A percentile compares a stretch with the other conserved stretches of the same genome.
phyloP scores from a whole-genome alignment of 768 basidiomycete species.

The Gloeophyllum trabeum region DNA sequence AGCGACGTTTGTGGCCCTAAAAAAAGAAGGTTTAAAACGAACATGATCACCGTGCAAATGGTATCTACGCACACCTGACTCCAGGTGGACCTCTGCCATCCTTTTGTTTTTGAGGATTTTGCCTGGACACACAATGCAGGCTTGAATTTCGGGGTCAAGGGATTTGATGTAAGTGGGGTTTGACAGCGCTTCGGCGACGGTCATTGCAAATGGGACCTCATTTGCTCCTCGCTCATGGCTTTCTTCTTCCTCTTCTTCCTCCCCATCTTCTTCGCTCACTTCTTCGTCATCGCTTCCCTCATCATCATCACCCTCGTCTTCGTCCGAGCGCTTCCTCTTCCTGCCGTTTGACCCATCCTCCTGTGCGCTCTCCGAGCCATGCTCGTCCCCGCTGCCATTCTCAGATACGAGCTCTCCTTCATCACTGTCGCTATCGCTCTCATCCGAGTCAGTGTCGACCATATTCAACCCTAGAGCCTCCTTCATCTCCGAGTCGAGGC shows the following conservation, averaged over 20 bases:
- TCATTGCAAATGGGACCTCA: slow-evolving; percentile 31
- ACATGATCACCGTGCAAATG: slow-evolving; percentile 4
- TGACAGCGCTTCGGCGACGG: slow-evolving; percentile 45
- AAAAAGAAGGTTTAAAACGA: neutral
- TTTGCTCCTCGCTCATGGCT: slow-evolving; percentile 10
- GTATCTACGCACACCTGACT: slow-evolving; percentile 48
- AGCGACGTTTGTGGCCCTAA: slow-evolving; percentile 57
- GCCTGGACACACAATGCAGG: slow-evolving; percentile 61
- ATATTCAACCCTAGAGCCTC: slow-evolving; percentile 41
- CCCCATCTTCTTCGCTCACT: slow-evolving; percentile 16
- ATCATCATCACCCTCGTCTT: slow-evolving; percentile 11
- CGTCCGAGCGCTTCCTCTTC: slow-evolving; percentile 4
- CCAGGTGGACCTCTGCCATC: slow-evolving; percentile 46
- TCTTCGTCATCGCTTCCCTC: slow-evolving; percentile 9
- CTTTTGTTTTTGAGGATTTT: slow-evolving; percentile 52
- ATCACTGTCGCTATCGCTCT: slow-evolving; percentile 34
- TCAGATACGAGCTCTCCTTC: slow-evolving; percentile 7
- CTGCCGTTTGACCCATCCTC: neutral
- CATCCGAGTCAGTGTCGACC: slow-evolving; percentile 68
- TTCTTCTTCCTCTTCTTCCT: slow-evolving; percentile 13
- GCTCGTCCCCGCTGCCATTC: slow-evolving; percentile 13
- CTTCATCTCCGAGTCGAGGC: slow-evolving; percentile 51
- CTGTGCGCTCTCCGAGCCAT: slow-evolving; percentile 9
- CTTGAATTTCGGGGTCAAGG: slow-evolving; percentile 39
- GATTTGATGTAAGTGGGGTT: slow-evolving; percentile 56